Percentiles rank a stretch among this genome's conserved stretches.
Conservation (phyloP, 2,329 filamentous ascomycete genomes). For the Lithohypha guttulata region DNA sequence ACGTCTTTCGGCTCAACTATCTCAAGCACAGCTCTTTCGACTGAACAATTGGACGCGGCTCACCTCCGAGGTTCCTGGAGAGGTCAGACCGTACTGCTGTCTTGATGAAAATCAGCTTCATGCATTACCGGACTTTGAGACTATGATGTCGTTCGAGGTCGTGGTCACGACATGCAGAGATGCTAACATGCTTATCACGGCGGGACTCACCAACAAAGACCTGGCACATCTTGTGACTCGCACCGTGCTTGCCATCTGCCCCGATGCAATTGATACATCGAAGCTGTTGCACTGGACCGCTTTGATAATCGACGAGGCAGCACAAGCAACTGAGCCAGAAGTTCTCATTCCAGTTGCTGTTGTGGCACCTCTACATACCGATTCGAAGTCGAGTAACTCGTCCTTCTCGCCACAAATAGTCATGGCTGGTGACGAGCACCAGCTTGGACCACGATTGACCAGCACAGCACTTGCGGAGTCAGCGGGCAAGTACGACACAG, state of each 20-base stretch:
- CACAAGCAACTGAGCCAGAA: slow-evolving; percentile 36
- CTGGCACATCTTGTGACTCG: slow-evolving; percentile 27
- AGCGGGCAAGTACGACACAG: slow-evolving; percentile 21
- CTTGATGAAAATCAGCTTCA: slow-evolving; percentile 32
- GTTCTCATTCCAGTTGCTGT: slow-evolving; percentile 32
- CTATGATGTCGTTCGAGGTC: slow-evolving; percentile 32
- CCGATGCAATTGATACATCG: neutral
- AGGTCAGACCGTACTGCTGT: slow-evolving; percentile 30
- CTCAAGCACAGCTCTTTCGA: slow-evolving; percentile 30
- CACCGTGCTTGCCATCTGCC: slow-evolving; percentile 9
- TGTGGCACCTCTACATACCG: slow-evolving; percentile 25
- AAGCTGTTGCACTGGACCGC: slow-evolving; percentile 31
- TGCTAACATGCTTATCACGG: slow-evolving; percentile 32
- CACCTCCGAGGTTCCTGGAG: slow-evolving; percentile 33
- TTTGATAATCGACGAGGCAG: slow-evolving; percentile 37
- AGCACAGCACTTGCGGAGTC: neutral
- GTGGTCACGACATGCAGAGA: slow-evolving; percentile 35
- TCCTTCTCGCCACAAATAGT: slow-evolving; percentile 28
- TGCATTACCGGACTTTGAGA: slow-evolving; percentile 29
- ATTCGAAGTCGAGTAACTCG: too few species aligned
- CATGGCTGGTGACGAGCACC: slow-evolving; percentile 38
- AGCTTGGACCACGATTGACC: slow-evolving; percentile 33
- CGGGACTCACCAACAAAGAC: slow-evolving; percentile 34
- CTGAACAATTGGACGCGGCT: slow-evolving; percentile 32
- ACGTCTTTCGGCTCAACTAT: slow-evolving; percentile 29